Conservation (phyloP, 306 rosid species). For the Styphnolobium japonicum region DNA sequence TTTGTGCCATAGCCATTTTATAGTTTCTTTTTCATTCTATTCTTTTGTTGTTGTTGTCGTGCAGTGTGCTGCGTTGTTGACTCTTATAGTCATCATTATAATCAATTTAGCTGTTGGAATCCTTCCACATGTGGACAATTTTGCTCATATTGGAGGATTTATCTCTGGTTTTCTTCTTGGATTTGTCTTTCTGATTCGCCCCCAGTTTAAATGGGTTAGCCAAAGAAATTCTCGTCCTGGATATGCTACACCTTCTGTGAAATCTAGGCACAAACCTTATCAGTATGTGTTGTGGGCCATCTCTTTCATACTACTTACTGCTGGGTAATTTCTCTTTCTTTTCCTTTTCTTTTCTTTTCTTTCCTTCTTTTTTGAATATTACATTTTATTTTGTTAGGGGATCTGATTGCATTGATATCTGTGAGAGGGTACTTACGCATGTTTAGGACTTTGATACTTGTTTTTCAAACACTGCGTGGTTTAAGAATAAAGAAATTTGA, state of each 20-base stretch:
- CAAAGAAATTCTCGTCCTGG: conserved; percentile 34
- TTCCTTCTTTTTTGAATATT: neutral
- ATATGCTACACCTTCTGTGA: conserved; percentile 27
- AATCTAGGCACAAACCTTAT: conserved; percentile 64
- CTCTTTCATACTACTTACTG: conserved; percentile 51
- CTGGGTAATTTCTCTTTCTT: conserved; percentile 44
- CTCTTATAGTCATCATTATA: conserved; percentile 52
- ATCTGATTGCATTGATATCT: neutral
- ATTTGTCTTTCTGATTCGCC: conserved; percentile 67
- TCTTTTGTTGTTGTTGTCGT: conserved; percentile 19
- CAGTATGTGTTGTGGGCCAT: conserved; percentile 66
- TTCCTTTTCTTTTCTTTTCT: neutral
- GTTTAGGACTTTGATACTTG: conserved; percentile 12
- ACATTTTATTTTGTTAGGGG: neutral
- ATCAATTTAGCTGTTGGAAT: conserved; percentile 78
- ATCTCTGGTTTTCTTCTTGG: conserved; percentile 87
- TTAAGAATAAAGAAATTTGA: conserved; percentile 3
- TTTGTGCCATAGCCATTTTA: conserved; percentile 20
- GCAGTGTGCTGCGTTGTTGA: conserved; percentile 68
- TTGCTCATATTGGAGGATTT: conserved; percentile 90
- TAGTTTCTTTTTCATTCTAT: neutral
- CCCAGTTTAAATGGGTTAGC: conserved; percentile 71
- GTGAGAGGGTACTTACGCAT: neutral
- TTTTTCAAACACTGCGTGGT: neutral
- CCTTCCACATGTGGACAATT: conserved; percentile 92